Conservation (phyloP, 2,329 filamentous ascomycete species). For the Dactylellina drechsleri region DNA sequence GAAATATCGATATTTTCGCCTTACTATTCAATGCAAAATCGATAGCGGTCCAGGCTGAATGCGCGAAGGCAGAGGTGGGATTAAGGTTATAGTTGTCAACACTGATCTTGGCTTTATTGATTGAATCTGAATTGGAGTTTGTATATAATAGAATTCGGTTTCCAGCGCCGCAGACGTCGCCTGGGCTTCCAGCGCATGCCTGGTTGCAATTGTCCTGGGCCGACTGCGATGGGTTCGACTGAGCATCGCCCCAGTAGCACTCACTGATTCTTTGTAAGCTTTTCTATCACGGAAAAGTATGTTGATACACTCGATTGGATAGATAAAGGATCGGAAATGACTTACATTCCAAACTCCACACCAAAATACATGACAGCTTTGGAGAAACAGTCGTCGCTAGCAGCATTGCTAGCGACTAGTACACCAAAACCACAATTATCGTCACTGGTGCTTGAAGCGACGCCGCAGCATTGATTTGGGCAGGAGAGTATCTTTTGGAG, state of each 20-base stretch:
- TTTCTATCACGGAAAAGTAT: too few relatives aligned
- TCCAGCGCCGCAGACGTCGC: constrained; percentile 16
- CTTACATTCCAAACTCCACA: constrained; percentile 24
- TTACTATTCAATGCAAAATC: constrained; percentile 8
- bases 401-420: constrained; percentile 5
- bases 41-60: not conserved
- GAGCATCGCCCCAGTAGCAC: constrained; percentile 19
- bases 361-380: constrained; percentile 15
- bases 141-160: constrained; percentile 17
- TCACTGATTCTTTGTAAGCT: not conserved
- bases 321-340: not conserved
- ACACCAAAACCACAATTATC: constrained; percentile 13
- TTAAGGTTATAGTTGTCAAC: constrained; percentile 9
- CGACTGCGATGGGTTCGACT: constrained; percentile 2
- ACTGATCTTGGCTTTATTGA: not conserved
- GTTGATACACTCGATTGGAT: not conserved
- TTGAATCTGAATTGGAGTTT: not conserved
- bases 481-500: constrained; percentile 24
- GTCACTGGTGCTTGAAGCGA: not conserved
- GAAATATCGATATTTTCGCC: not conserved
- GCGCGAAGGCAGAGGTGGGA: not conserved
- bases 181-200: constrained; percentile 6
- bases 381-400: constrained; percentile 11
- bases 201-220: constrained; percentile 22
- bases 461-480: constrained; percentile 19